These are phyloP conservation scores for Plectosphaerella plurivora DNA, from an alignment of 2,329 filamentous ascomycete species.

Conservation along the genomic window DNA sequence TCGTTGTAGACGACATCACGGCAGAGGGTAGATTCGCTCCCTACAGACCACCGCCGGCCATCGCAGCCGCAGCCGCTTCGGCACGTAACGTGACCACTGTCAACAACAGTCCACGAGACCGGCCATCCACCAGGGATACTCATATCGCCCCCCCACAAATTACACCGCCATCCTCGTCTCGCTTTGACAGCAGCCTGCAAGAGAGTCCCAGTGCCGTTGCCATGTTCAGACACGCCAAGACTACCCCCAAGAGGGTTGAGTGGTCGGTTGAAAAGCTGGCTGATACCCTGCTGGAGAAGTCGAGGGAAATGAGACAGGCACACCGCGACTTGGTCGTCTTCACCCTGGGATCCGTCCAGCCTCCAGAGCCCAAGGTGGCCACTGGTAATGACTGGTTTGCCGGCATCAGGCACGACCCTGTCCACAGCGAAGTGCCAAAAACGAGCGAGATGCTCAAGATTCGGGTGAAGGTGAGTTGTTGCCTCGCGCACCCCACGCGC, in stretches of 20 bases:
- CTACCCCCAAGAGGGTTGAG: slow-evolving; percentile 26
- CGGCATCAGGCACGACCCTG: slow-evolving; percentile 30
- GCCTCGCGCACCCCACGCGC: not conserved
- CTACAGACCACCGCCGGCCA: too few species aligned
- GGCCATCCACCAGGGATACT: not conserved
- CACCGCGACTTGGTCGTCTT: slow-evolving; percentile 41
- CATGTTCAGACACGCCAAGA: slow-evolving; percentile 11
- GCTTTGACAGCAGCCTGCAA: slow-evolving; percentile 12
- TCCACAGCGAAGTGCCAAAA: slow-evolving; percentile 20
- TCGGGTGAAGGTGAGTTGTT: slow-evolving; percentile 41
- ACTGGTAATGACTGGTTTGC: slow-evolving; percentile 45
- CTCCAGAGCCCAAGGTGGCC: slow-evolving; percentile 27
- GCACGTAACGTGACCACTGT: too few species aligned
- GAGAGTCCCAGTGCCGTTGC: slow-evolving; percentile 17
- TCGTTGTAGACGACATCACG: too few species aligned
- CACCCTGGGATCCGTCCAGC: slow-evolving; percentile 39
- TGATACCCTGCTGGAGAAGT: slow-evolving; percentile 30
- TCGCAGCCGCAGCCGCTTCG: too few species aligned
- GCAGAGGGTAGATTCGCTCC: too few species aligned
- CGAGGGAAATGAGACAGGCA: slow-evolving; percentile 37
- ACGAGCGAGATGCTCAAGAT: slow-evolving; percentile 39
- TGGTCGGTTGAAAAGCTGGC: slow-evolving; percentile 42
- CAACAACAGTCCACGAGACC: not conserved
- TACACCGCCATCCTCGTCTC: slow-evolving; percentile 10
- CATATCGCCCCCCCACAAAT: slow-evolving; percentile 3